Percentiles rank a stretch among this genome's conserved stretches.
phyloP scores from a whole-genome alignment of 192 early-diverging fungal genomes.

The Linnemannia exigua region DNA sequence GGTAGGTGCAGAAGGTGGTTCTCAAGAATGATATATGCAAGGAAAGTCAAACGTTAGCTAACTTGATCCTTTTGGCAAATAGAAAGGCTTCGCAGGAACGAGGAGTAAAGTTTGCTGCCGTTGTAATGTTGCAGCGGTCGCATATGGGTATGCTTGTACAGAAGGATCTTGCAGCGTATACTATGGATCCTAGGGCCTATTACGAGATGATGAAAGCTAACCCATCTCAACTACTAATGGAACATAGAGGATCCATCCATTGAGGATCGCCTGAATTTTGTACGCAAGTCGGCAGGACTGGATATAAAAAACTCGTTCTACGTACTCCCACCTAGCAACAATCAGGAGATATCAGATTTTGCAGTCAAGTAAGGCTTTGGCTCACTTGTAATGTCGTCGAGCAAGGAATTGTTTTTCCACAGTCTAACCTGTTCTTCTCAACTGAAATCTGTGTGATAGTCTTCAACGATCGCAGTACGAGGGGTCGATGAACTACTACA shows the following conservation, averaged over 20 bases:
- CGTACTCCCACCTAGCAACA: constrained; percentile 64
- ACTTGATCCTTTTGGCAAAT: constrained; percentile 5
- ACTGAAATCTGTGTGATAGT: constrained; percentile 48
- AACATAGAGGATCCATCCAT: constrained; percentile 70
- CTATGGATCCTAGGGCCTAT: no score
- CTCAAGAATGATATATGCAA: not conserved
- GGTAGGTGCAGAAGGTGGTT: constrained; percentile 52
- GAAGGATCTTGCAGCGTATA: not conserved
- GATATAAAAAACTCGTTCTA: constrained; percentile 80
- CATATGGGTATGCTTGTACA: constrained; percentile 65
- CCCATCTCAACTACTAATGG: not conserved
- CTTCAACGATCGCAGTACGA: constrained; percentile 79
- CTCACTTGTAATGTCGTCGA: not conserved
- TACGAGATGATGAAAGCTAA: not conserved
- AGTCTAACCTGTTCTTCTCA: not conserved
- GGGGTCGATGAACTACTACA: constrained; percentile 79
- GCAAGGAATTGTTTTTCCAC: not conserved
- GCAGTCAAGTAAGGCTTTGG: constrained; percentile 67
- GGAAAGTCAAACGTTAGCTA: not conserved
- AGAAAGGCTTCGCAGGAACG: constrained; percentile 75
- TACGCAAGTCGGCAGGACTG: constrained; percentile 77
- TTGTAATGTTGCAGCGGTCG: constrained; percentile 71
- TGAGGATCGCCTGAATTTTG: constrained; percentile 77
- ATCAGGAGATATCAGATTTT: constrained; percentile 71
- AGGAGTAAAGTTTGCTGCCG: constrained; percentile 80